Evolutionary conservation across 2,329 filamentous ascomycete species (phyloP), one percentile per base, ranked within the genome.

Genomic region (Nigrograna mackinnonii): DNA sequence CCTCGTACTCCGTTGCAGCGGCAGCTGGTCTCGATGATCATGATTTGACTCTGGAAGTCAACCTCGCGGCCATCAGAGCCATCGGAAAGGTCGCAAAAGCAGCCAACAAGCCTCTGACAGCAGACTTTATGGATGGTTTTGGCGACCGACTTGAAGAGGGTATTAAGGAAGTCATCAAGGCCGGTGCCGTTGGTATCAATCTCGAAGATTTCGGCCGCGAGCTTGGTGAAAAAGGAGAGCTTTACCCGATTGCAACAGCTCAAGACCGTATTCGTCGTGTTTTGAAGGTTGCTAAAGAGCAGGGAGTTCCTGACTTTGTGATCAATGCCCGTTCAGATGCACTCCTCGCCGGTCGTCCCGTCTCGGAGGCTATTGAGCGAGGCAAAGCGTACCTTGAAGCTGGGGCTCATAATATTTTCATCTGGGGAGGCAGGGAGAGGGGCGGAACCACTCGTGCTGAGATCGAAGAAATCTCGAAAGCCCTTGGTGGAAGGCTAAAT

Each of bases 111-210:
- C 79, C 80, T 0, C 58, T 85, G 1, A 79, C 76, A 0, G 78
- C 77, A 4, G 82, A 85, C 53, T 58, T 84, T 2, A 80, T 84
- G 58, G 82, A 85, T 52, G 82, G 81, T 0, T 85, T 83, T 47
- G 60, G 53, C 5, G 76, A 75, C 2, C 62, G 71, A 16, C 69
- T 81, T 2, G 71, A 66, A 4, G 69, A 74, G 4, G 75, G 70
- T 0, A 67, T 83, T 2, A 57, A 61, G 5, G 56, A 55, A 2
- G 67, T 77, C 1, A 72, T 84, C n/a, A 57, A 68, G 3, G 44
- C 75, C 0, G 82, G 81, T 0, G 80, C 71, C 0, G 77, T 78
- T 2, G 81, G 82, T 0, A 76, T 75, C 35, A 85, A 85, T 52
- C 70, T 85, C 3, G 82, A 85, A 46, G 82, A 85, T 42, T 70